Evolutionary conservation across 441 rosid genomes (phyloP), one percentile per base, ranked within the genome.

Genomic region (Erysimum cheiri): DNA sequence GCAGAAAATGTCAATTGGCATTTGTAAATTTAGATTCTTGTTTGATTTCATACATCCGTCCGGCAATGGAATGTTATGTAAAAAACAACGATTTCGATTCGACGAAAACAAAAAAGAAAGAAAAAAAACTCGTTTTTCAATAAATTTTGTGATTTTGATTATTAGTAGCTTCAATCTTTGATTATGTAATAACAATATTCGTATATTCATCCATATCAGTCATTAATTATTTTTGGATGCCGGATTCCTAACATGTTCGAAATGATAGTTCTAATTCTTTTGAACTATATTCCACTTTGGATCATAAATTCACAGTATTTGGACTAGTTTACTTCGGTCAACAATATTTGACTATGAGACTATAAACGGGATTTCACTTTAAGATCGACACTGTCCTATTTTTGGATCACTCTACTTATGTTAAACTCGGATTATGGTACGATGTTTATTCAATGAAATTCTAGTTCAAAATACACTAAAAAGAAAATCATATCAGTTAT

Each of bases 1-100:
- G 26, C 24, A 39, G 36, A 73, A 59, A 39, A 26, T n/a, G 24
- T 31, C 6, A 33, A 50, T 50, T 14, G 57, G 67, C 67, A 41
- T 49, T 22, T 73, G 77, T 58, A 66, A 48, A 48, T 64, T 35
- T 4, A 32, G n/a, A 8, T 54, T 22, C 56, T 28, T 14, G 29
- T 54, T 33, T 37, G 50, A 15, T 47, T 39, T 11, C 57, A 24
- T 33, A 15, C 28, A 57, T 46, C 36, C 50, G 3, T 39, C 17
- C 11, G 15, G 19, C 33, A 13, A 5, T 14, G 15, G 14, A 24
- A 56, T 35, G 48, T 53, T 33, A 7, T 0, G 15, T 48, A 62
- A 65, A 50, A 49, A 46, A 50, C 13, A 43, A 32, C 28, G 10
- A 70, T 46, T 41, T 47, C 40, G 24, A 32, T 43, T 15, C 15